Evolutionary conservation across 805 yeast species (phyloP).

Genomic region (Geotrichum ghanense): DNA sequence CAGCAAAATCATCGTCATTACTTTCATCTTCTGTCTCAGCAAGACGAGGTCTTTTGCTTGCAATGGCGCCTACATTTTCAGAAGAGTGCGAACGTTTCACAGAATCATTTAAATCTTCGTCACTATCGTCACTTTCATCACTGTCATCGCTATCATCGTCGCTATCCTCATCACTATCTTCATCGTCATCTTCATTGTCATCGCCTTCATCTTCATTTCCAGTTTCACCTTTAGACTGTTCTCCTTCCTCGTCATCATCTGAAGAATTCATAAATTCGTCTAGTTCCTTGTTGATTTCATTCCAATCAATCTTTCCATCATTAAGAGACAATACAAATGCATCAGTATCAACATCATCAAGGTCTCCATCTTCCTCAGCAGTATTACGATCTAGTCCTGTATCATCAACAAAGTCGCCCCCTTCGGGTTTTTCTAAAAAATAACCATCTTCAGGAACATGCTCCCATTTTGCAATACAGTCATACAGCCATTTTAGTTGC

Average conservation of each 20-base stretch:
- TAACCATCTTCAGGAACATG: conserved; percentile 53
- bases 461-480: conserved; percentile 72
- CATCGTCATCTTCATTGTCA: conserved; percentile 13
- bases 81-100: neutral
- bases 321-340: conserved; percentile 23
- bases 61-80: conserved; percentile 5
- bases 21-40: conserved; percentile 13
- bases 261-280: conserved; percentile 34
- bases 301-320: conserved; percentile 33
- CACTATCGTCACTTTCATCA: conserved; percentile 10
- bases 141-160: conserved; percentile 10
- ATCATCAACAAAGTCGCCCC: conserved; percentile 29
- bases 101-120: conserved; percentile 7
- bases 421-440: conserved; percentile 31
- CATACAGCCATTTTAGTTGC: conserved; percentile 85
- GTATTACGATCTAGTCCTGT: conserved; percentile 25
- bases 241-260: conserved; percentile 22
- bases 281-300: conserved; percentile 42
- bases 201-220: conserved; percentile 24
- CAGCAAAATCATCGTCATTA: conserved; percentile 20
- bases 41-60: conserved; percentile 8
- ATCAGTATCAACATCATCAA: conserved; percentile 31
- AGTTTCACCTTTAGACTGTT: conserved; percentile 19
- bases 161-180: conserved; percentile 10
- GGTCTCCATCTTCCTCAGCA: conserved; percentile 24